Evolutionary conservation across 345 rosid genomes (phyloP), one percentile per base, ranked within the genome.

Genomic region (Cardamine chenopodiifolia): DNA sequence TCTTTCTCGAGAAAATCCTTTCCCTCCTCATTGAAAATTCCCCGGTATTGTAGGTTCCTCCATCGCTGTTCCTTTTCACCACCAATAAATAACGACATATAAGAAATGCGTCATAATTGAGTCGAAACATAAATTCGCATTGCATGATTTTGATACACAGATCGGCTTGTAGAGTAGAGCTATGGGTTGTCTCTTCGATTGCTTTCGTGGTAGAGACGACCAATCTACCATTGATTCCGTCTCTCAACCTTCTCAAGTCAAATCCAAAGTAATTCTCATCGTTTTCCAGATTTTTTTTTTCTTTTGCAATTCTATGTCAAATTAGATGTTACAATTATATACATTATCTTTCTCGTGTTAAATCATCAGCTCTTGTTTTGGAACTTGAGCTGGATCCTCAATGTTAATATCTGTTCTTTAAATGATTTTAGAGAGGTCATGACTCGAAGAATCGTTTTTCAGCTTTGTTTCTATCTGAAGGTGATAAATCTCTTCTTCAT

Each of bases 121-220:
- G 29, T 37, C 0, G 8, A 17, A 61, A 23, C 12, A 4, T 13
- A 20, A 12, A 19, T 20, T 12, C 47, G 42, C 23, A 31, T 31
- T 31, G 34, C 17, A 8, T 8, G 62, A 35, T 48, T 50, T 49
- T 20, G 13, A 50, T 20, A 22, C 1, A 50, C 55, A 20, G 28
- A 50, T 50, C 55, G 28, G 4, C 1, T 47, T 47, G 52, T 47
- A 7, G 19, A 47, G 23, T 18, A n/a, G 22, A 47, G 89, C 86
- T 66, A 91, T 91, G 97, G 88, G 89, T 31, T 89, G 97, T 65
- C 81, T 89, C 83, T 69, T 91, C 39, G 72, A 59, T 7, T 91
- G 96, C 80, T 85, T 91, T 68, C 93, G 93, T 61, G 34, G 71
- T 78, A 79, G 75, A 54, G 79, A 79, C 59, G 82, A 77, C 29